Evolutionary conservation across 2,329 filamentous ascomycete species (phyloP).

Genomic region (Calonectria multiphialidica): DNA sequence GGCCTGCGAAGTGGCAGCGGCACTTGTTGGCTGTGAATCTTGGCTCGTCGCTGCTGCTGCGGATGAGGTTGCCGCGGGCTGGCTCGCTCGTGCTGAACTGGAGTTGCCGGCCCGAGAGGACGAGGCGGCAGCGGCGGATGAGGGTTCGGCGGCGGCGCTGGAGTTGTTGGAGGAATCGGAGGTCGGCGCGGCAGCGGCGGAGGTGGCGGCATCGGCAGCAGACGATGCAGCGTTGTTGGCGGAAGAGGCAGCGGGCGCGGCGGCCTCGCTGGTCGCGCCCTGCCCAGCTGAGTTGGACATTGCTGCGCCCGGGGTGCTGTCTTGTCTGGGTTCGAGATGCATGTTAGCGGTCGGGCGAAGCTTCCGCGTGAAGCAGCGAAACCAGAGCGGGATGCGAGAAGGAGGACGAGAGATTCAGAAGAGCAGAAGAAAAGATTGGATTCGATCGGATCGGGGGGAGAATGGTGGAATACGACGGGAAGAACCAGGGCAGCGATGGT

Average conservation of each 20-base stretch:
- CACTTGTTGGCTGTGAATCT: neutral
- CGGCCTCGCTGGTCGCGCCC: constrained; percentile 35
- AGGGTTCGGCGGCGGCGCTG: no score
- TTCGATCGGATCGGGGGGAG: constrained; percentile 10
- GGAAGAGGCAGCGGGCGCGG: neutral
- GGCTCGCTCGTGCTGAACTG: neutral
- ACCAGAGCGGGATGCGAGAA: neutral
- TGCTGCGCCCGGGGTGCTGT: constrained; percentile 41
- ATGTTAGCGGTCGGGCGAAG: constrained; percentile 48
- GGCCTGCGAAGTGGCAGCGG: neutral
- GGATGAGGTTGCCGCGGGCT: neutral
- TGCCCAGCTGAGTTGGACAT: constrained; percentile 49
- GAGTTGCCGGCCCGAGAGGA: constrained; percentile 12
- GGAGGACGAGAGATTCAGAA: constrained; percentile 4
- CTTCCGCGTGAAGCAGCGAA: constrained; percentile 24
- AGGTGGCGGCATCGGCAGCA: neutral
- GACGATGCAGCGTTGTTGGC: neutral
- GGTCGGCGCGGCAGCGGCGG: constrained; percentile 18
- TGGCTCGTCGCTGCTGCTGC: neutral
- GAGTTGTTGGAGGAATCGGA: no score
- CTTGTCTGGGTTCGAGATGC: constrained; percentile 46
- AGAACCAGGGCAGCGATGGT: neutral
- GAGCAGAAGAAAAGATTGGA: constrained; percentile 1
- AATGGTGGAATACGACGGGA: constrained; percentile 21
- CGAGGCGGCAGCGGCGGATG: constrained; percentile 6